Evolutionary conservation across 1,284 basidiomycete genomes (phyloP).

Genomic region (Malassezia nana): DNA sequence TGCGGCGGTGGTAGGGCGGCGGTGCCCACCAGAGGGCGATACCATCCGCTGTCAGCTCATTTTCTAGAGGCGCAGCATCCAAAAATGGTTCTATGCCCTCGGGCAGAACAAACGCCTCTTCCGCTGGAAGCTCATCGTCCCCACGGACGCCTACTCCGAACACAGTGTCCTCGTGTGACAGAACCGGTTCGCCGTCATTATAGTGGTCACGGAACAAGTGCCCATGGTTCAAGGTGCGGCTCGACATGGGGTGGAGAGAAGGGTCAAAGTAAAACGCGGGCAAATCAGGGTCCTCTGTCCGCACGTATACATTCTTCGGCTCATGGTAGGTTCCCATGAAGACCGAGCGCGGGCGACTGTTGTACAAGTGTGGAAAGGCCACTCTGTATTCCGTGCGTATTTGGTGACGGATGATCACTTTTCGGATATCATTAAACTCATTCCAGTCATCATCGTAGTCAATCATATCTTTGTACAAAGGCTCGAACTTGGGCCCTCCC

Average conservation of each 20-base stretch:
- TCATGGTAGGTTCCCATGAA: conserved; percentile 82
- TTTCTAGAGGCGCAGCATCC: conserved; percentile 68
- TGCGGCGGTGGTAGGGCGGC: conserved; percentile 85
- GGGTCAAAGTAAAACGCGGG: conserved; percentile 99
- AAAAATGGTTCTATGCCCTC: conserved; percentile 75
- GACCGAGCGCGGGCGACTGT: conserved; percentile 90
- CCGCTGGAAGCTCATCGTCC: conserved; percentile 50
- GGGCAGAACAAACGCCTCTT: conserved; percentile 79
- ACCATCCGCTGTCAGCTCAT: conserved; percentile 85
- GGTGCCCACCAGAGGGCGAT: conserved; percentile 99
- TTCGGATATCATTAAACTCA: conserved; percentile 99
- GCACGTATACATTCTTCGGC: conserved; percentile 96
- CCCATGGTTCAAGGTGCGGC: conserved; percentile 26
- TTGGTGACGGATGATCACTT: conserved; percentile 97
- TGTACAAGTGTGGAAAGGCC: conserved; percentile 97
- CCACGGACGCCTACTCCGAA: conserved; percentile 72
- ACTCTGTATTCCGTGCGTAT: conserved; percentile 99
- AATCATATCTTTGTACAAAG: conserved; percentile 71
- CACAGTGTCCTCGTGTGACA: conserved; percentile 80
- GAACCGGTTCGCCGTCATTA: conserved; percentile 42
- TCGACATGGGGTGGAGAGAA: conserved; percentile 64
- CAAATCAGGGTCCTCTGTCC: conserved; percentile 94
- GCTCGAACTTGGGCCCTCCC: conserved; percentile 83
- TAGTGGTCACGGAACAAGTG: conserved; percentile 31
- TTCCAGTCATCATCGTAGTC: conserved; percentile 99